A percentile compares a stretch with the other conserved stretches of the same genome.
Conservation (phyloP, 352 stramenopile genomes). For the Phytophthora macrochlamydospora region DNA sequence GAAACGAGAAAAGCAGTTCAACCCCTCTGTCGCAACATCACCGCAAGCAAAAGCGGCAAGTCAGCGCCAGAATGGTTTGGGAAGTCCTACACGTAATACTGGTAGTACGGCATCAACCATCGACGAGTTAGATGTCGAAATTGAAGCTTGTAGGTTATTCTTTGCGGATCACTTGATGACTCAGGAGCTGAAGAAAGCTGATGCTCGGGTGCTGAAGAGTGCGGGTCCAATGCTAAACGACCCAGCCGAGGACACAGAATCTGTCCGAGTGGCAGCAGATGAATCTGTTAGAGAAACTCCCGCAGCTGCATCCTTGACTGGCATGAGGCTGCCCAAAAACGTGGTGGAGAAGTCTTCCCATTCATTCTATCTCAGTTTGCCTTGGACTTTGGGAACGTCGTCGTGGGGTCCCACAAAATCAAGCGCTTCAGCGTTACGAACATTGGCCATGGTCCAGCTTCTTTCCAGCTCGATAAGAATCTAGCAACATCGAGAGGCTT, state of each 20-base stretch:
- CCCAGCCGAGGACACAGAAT: constrained; percentile 10
- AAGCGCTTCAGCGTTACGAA: constrained; percentile 94
- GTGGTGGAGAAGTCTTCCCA: constrained; percentile 39
- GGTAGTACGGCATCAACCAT: constrained; percentile 20
- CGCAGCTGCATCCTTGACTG: constrained; percentile 6
- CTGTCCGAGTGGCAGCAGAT: not conserved
- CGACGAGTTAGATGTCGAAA: constrained; percentile 82
- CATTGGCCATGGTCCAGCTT: constrained; percentile 82
- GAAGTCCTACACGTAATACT: constrained; percentile 25
- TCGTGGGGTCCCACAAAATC: constrained; percentile 91
- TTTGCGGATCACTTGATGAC: constrained; percentile 86
- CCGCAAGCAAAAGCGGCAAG: constrained; percentile 23
- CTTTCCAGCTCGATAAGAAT: constrained; percentile 94
- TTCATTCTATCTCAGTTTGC: constrained; percentile 92
- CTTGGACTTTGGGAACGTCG: constrained; percentile 95
- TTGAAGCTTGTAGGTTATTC: constrained; percentile 84
- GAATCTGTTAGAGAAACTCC: constrained; percentile 11
- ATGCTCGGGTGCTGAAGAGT: constrained; percentile 21
- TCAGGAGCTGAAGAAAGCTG: constrained; percentile 45
- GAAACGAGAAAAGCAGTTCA: constrained; percentile 40
- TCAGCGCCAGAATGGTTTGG: constrained; percentile 22
- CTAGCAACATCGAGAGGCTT: constrained; percentile 87
- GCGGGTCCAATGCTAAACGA: constrained; percentile 15
- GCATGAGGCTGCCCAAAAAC: constrained; percentile 34
- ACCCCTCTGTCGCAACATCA: constrained; percentile 32